Conservation (phyloP, 2,329 filamentous ascomycete genomes). For the Pseudogymnoascus sp. region DNA sequence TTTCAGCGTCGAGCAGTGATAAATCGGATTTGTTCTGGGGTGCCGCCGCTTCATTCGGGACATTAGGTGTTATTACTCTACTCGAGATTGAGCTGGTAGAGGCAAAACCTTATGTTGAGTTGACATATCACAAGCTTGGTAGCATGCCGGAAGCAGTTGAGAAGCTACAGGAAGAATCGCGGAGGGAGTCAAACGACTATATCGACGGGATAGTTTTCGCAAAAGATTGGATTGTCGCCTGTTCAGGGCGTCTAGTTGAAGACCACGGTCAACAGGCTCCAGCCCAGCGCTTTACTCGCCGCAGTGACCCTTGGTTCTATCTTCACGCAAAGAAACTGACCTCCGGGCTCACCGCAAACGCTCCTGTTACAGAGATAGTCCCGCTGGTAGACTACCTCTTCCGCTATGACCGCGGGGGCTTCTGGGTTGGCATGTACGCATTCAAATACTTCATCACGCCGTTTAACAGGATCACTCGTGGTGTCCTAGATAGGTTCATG, state of each 20-base stretch:
- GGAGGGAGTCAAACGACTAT: constrained; percentile 37
- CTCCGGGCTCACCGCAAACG: not conserved
- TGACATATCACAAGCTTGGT: constrained; percentile 38
- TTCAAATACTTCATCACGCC: constrained; percentile 55
- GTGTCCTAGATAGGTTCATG: constrained; percentile 52
- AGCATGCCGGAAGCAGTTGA: constrained; percentile 39
- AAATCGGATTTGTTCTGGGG: constrained; percentile 48
- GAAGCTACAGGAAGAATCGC: constrained; percentile 32
- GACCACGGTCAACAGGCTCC: constrained; percentile 15
- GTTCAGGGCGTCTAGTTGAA: constrained; percentile 41
- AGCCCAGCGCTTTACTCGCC: constrained; percentile 38
- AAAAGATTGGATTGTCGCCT: constrained; percentile 39
- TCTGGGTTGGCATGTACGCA: constrained; percentile 53
- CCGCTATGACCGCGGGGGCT: constrained; percentile 53
- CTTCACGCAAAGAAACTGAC: constrained; percentile 40
- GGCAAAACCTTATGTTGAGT: constrained; percentile 4
- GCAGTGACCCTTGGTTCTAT: constrained; percentile 54
- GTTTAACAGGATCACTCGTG: constrained; percentile 53
- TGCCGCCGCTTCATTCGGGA: constrained; percentile 49
- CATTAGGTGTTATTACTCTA: constrained; percentile 49
- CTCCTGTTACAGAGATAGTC: constrained; percentile 29
- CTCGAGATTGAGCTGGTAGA: constrained; percentile 44
- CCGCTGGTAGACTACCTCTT: constrained; percentile 46
- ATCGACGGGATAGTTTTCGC: constrained; percentile 50
- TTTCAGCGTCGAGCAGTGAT: constrained; percentile 39